A percentile compares a stretch with the other conserved stretches of the same genome.
Conservation (phyloP, 306 rosid genomes). For the Dryas drummondii region DNA sequence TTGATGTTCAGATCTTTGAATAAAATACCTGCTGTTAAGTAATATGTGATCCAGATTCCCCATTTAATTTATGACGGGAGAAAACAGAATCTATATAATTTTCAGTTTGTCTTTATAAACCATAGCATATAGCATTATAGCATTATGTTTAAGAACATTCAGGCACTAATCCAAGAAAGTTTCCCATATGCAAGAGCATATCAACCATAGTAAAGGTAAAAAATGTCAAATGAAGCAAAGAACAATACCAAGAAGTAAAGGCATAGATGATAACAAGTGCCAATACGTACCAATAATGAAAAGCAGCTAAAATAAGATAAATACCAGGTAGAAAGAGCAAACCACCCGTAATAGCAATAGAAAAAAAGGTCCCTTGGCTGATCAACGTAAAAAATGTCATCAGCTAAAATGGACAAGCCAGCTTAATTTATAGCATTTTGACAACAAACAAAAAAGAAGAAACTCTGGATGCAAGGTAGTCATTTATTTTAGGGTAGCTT, state of each 20-base stretch:
- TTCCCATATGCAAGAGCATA: background rate
- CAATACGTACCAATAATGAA: background rate
- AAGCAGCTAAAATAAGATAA: constrained; percentile 1
- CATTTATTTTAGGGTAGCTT: constrained; percentile 11
- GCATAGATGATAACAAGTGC: background rate
- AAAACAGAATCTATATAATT: background rate
- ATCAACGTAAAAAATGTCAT: constrained; percentile 73
- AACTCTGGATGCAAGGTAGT: constrained; percentile 80
- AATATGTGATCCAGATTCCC: background rate
- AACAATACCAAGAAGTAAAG: background rate
- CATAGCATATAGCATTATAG: no score
- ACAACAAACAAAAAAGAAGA: constrained; percentile 80
- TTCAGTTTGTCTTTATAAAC: background rate
- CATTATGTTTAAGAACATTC: no score
- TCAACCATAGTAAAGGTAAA: background rate
- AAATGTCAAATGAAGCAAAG: background rate
- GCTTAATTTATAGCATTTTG: constrained; percentile 71
- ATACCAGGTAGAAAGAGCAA: constrained; percentile 16
- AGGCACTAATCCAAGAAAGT: background rate
- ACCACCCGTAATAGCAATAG: constrained; percentile 92
- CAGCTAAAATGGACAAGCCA: constrained; percentile 72
- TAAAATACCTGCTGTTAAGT: background rate
- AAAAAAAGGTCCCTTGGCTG: constrained; percentile 90
- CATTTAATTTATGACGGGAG: background rate
- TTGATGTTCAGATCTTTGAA: background rate